A percentile compares a stretch with the other conserved stretches of the same genome.
Conservation (phyloP, 2,329 filamentous ascomycete species). For the Mycosphaerelloides madeirae region DNA sequence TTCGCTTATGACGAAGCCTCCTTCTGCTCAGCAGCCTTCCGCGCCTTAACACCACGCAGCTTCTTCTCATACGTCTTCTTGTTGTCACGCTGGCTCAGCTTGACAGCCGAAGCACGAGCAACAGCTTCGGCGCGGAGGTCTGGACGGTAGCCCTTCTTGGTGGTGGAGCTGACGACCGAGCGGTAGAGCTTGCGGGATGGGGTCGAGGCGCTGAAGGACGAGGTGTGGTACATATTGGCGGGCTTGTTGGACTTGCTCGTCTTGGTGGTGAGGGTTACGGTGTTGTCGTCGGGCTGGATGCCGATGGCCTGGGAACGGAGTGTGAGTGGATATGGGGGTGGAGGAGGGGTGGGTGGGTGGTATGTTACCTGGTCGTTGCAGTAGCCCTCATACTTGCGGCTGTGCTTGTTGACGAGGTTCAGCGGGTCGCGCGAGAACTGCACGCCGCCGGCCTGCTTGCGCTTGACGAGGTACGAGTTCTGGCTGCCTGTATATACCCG, state of each 20-base stretch:
- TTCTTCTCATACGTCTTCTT: constrained; percentile 1
- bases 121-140: constrained; percentile 61
- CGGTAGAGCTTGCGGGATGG: constrained; percentile 84
- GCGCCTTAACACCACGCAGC: constrained; percentile 21
- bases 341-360: constrained; percentile 1
- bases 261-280: constrained; percentile 79
- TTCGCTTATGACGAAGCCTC: constrained; percentile 3
- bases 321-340: constrained; percentile 6
- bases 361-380: constrained; percentile 82
- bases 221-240: constrained; percentile 58
- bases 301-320: constrained; percentile 71
- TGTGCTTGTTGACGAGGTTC: constrained; percentile 88
- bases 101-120: constrained; percentile 72
- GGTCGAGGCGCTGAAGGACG: constrained; percentile 67
- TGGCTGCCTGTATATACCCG: constrained; percentile 60
- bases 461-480: constrained; percentile 91
- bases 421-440: constrained; percentile 92
- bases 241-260: constrained; percentile 72
- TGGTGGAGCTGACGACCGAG: constrained; percentile 73
- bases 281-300: constrained; percentile 72
- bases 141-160: constrained; percentile 75
- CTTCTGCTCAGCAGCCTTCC: constrained; percentile 23
- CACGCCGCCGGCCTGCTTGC: constrained; percentile 69
- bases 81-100: constrained; percentile 66
- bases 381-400: constrained; percentile 90